A percentile compares a stretch with the other conserved stretches of the same genome.
phyloP scores from a whole-genome alignment of 2,329 filamentous ascomycete species.

The Fusarium sp. region DNA sequence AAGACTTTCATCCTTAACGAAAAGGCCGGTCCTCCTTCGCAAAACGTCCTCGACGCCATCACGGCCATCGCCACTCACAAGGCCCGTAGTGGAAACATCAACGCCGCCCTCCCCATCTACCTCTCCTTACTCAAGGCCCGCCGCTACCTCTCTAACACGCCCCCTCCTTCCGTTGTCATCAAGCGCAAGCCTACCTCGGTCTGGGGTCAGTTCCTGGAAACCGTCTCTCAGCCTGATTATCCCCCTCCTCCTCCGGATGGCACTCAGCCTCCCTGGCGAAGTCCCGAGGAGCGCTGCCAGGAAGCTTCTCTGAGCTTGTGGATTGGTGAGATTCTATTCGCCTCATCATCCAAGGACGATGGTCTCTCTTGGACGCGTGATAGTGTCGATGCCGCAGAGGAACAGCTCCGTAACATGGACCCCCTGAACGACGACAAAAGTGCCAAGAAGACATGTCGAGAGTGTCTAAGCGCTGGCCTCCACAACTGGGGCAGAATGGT shows the following conservation, averaged over 20 bases:
- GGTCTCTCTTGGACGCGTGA: slow-evolving; percentile 92
- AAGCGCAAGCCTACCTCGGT: slow-evolving; percentile 23
- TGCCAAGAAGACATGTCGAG: slow-evolving; percentile 70
- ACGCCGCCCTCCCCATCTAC: slow-evolving; percentile 83
- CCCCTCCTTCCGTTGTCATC: slow-evolving; percentile 38
- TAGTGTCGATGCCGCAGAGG: slow-evolving; percentile 83
- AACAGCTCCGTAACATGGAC: slow-evolving; percentile 66
- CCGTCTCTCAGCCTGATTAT: slow-evolving; percentile 67
- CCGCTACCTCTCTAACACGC: slow-evolving; percentile 64
- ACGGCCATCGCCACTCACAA: slow-evolving; percentile 84
- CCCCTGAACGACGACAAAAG: slow-evolving; percentile 40
- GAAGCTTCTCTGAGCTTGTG: slow-evolving; percentile 90
- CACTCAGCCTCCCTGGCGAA: slow-evolving; percentile 73
- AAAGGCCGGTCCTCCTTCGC: slow-evolving; percentile 68
- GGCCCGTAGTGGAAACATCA: slow-evolving; percentile 75
- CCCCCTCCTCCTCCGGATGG: slow-evolving; percentile 79
- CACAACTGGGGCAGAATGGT: slow-evolving; percentile 90
- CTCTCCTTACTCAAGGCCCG: slow-evolving; percentile 86
- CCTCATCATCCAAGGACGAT: slow-evolving; percentile 69
- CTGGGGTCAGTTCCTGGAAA: slow-evolving; percentile 38
- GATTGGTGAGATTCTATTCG: slow-evolving; percentile 93
- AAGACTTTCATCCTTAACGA: slow-evolving; percentile 74
- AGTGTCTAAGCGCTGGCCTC: slow-evolving; percentile 82
- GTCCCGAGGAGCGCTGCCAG: slow-evolving; percentile 77
- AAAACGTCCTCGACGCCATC: slow-evolving; percentile 80